Base-by-base conservation (phyloP, 1,284 basidiomycete species). In the Omphalotus olearius region DNA sequence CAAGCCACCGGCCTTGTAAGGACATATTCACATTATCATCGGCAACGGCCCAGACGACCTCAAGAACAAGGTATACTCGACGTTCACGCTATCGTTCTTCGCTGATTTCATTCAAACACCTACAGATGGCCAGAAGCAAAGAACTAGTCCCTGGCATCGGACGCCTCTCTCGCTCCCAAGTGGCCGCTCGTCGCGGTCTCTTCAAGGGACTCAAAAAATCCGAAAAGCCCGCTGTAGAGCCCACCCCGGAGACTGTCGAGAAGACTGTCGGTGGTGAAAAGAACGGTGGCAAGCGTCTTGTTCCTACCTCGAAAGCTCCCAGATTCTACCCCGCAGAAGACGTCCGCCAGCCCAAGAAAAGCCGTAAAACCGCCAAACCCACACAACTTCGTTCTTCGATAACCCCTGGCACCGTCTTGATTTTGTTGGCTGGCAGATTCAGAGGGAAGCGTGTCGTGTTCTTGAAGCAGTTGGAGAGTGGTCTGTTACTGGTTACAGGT, bases 321-420 rank as follows among this genome's bases (percentile, higher is more conserved):
- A 91, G 93, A 67, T 98, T 89, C 85, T 99, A 98, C 81, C 94
- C 96, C 52, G 91, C 93, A 59, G 96, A 99, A 72, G 96, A 98
- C 69, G 87, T 95, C 57, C 85, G 81, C 63, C 78, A 80, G 66
- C 91, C 91, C 68, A 97, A 96, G 82, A 88, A 88, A 74, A 89
- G 82, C 71, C 90, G 96, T 68, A 98, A 98, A 80, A 75, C 82
- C 45, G 78, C 83, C 62, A 88, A 83, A 71, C 79, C 86, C 55
- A 71, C 93, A 59, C 76, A 79, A 59, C 84, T 99, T 62, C 93
- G 96, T 64, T 71, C 83, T 56, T 83, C 88, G 66, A 97, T 99
- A 78, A 90, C 88, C 60, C 93, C 95, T 59, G 97, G 97, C 59
- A 90, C 94, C 66, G 83, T 99, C 67, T 80, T 99, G 62, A 98